Evolutionary conservation across 331 rosid species (phyloP), one percentile per base, ranked within the genome.

Genomic region (Erythrophleum ivorense): DNA sequence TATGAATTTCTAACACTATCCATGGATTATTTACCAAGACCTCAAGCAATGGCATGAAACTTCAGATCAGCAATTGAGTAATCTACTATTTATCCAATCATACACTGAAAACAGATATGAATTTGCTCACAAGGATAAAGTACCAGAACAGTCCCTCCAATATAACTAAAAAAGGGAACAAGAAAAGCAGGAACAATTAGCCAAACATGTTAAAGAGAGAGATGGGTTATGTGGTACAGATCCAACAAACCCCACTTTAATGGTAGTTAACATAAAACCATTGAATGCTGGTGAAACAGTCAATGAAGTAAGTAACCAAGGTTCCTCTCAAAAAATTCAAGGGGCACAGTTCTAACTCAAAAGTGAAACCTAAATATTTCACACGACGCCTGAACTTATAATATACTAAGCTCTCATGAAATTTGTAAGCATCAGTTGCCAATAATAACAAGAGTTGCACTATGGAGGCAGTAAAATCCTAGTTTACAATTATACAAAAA

Each of bases 41-140:
- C n/a, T 75, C 36, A 60, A 29, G 45, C n/a, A 60, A 29, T 6
- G 7, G 18, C 60, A 60, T 16, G 24, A 64, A 63, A 49, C 48
- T 14, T 18, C 21, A 5, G 31, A 65, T 13, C 15, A 19, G 33
- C 40, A n/a, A 52, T 8, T 13, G 19, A n/a, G 11, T 52, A 21
- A 66, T 21, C n/a, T 50, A 77, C 52, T 18, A 49, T 36, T n/a
- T 49, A 77, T 58, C 31, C 79, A 43, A 57, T 75, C 57, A 64
- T 31, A 9, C 18, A 76, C 0, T 24, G 5, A 0, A 34, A 43
- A 31, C 18, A 62, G 3, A 33, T 16, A 31, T 21, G 16, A 19
- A 62, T 76, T 48, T 46, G 12, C 54, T 54, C 24, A 9, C 14
- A 75, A 29, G n/a, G 29, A 50, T 31, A 1, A 33, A 33, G 43